phyloP scores from a whole-genome alignment of 805 yeast species.

The Candida sanyiensis region DNA sequence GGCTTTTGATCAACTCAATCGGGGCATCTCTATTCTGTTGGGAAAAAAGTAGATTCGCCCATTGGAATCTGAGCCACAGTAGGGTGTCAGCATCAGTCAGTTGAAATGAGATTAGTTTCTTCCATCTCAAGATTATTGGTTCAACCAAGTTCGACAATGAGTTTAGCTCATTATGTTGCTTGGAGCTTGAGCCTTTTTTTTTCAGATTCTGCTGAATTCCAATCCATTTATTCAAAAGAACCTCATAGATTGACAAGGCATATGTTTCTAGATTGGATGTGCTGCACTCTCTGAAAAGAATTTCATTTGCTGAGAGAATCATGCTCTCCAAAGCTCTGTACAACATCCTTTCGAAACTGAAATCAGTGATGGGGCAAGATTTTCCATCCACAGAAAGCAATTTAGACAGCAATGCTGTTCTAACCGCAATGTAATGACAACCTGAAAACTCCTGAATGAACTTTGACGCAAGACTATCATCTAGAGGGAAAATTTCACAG shows the following conservation, averaged over 20 bases:
- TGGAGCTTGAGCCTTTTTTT: constrained; percentile 18
- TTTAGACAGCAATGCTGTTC: constrained; percentile 28
- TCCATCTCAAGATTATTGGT: constrained; percentile 47
- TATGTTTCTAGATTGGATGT: neutral
- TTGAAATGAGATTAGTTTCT: constrained; percentile 12
- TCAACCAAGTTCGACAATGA: constrained; percentile 34
- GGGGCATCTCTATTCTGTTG: constrained; percentile 37
- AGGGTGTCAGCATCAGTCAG: constrained; percentile 9
- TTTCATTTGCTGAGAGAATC: constrained; percentile 22
- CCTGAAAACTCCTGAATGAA: constrained; percentile 26
- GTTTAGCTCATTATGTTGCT: constrained; percentile 27
- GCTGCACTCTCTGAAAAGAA: constrained; percentile 8
- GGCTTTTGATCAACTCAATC: constrained; percentile 26
- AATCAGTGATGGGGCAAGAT: constrained; percentile 32
- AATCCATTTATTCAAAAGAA: constrained; percentile 40
- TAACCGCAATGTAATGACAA: constrained; percentile 34
- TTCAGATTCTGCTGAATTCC: constrained; percentile 23
- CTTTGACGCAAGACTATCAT: constrained; percentile 15
- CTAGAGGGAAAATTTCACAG: constrained; percentile 13
- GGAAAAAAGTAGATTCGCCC: constrained; percentile 42
- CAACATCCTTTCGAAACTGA: constrained; percentile 32
- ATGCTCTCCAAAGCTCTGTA: constrained; percentile 14
- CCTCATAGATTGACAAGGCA: constrained; percentile 37
- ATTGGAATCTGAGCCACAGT: constrained; percentile 33
- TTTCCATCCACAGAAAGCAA: constrained; percentile 18